phyloP scores from a whole-genome alignment of 192 early-diverging fungal genomes.

The Coemansia sp. region DNA sequence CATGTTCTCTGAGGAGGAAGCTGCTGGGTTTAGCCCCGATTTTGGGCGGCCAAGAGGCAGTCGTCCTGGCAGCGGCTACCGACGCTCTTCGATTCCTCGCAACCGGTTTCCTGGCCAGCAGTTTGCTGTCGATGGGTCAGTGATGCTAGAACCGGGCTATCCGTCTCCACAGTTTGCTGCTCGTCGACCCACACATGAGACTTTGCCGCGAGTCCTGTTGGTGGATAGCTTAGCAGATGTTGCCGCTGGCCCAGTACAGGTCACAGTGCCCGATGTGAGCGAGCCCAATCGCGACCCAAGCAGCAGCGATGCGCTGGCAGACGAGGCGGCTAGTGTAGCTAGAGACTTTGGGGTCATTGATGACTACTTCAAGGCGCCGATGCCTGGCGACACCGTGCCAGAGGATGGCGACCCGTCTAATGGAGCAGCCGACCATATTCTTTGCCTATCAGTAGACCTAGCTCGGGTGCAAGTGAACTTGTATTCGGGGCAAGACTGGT shows the following conservation, averaged over 20 bases:
- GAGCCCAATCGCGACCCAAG: background rate
- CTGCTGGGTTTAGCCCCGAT: conserved; percentile 1
- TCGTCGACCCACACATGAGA: background rate
- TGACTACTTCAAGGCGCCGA: conserved; percentile 45
- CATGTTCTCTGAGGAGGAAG: conserved; percentile 16
- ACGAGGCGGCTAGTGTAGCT: background rate
- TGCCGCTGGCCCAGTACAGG: background rate
- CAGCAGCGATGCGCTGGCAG: background rate
- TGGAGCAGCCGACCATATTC: conserved; percentile 11
- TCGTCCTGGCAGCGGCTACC: background rate
- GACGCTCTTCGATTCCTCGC: conserved; percentile 10
- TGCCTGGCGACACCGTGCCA: conserved; percentile 19
- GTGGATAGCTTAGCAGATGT: background rate
- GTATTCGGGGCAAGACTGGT: conserved; percentile 52
- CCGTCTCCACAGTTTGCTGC: conserved; percentile 17
- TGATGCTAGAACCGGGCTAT: conserved; percentile 39
- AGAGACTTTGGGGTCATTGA: conserved; percentile 38
- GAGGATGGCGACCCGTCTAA: conserved; percentile 10
- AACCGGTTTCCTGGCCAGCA: conserved; percentile 31
- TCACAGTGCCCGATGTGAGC: background rate
- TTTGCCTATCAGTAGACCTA: conserved; percentile 29
- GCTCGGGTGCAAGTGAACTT: conserved; percentile 43
- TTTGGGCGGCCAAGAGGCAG: background rate
- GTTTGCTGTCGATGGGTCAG: conserved; percentile 20
- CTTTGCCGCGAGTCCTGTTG: background rate